phyloP scores from a whole-genome alignment of 2,329 filamentous ascomycete genomes.

The Ceratocystis lukuohia region DNA sequence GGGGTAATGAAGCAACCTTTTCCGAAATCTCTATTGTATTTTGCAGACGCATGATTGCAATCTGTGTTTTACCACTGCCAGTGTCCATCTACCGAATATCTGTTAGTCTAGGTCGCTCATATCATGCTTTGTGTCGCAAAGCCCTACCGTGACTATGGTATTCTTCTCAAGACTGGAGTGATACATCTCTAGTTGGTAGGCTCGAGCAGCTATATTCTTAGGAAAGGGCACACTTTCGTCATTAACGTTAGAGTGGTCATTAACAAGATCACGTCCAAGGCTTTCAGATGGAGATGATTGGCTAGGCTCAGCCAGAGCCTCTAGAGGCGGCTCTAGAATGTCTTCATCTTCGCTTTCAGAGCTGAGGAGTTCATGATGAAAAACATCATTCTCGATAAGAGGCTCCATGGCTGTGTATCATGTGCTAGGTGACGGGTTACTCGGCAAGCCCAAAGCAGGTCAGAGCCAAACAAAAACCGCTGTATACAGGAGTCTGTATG shows the following conservation, averaged over 20 bases:
- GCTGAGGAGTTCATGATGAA: not conserved
- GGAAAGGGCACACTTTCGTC: not conserved
- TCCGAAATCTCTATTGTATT: not conserved
- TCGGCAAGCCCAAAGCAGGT: not conserved
- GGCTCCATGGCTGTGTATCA: not conserved
- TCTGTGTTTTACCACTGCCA: constrained; percentile 63
- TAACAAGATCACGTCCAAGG: too few species aligned
- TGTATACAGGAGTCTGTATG: not conserved
- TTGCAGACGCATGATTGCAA: constrained; percentile 29
- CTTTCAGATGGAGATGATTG: not conserved
- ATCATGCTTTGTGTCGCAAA: constrained; percentile 18
- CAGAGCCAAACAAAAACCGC: not conserved
- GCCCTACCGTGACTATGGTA: constrained; percentile 54
- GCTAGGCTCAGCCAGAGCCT: not conserved
- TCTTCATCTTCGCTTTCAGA: not conserved
- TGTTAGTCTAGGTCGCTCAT: not conserved
- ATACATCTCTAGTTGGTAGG: constrained; percentile 67
- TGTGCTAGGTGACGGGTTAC: too few species aligned
- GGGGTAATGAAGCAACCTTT: not conserved
- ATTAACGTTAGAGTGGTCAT: not conserved
- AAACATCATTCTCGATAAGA: not conserved
- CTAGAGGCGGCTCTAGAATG: not conserved
- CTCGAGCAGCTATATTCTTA: constrained; percentile 35
- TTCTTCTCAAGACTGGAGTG: constrained; percentile 54
- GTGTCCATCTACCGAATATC: constrained; percentile 58